Percentiles rank a stretch among this genome's conserved stretches.
phyloP scores from a whole-genome alignment of 129 eudicot species.

The Mikania micrantha region DNA sequence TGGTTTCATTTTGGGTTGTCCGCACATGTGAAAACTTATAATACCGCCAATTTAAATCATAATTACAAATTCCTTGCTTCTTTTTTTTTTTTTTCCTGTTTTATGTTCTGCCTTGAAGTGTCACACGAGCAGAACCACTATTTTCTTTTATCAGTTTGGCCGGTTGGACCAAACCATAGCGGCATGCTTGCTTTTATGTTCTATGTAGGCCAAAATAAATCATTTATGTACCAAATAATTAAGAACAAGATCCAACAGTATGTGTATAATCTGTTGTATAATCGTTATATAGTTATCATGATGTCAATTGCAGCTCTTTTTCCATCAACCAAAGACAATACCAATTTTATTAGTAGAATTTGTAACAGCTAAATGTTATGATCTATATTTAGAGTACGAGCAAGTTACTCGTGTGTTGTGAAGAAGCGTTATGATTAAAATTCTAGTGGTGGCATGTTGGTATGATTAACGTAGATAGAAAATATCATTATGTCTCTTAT shows the following conservation, averaged over 20 bases:
- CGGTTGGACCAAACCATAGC: neutral
- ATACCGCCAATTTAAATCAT: neutral
- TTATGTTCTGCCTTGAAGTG: neutral
- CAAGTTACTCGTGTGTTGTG: too few species aligned
- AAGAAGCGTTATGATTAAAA: too few species aligned
- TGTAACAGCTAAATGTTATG: too few species aligned
- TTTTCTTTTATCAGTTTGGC: too few species aligned
- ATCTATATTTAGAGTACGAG: too few species aligned
- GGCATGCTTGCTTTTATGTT: neutral
- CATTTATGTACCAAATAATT: neutral
- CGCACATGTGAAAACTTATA: neutral
- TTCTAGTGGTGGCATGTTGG: too few species aligned
- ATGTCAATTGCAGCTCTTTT: neutral
- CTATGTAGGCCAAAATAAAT: neutral
- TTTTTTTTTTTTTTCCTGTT: too few species aligned
- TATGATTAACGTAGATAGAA: too few species aligned
- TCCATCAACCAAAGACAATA: neutral
- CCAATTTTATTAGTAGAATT: too few species aligned
- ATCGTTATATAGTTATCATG: neutral
- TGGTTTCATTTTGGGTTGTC: neutral
- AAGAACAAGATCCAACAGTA: neutral
- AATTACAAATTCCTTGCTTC: neutral
- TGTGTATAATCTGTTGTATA: too few species aligned
- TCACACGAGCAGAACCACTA: neutral
- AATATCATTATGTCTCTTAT: too few species aligned